phyloP scores from a whole-genome alignment of 805 yeast genomes.

The Kluyveromyces starmeri region DNA sequence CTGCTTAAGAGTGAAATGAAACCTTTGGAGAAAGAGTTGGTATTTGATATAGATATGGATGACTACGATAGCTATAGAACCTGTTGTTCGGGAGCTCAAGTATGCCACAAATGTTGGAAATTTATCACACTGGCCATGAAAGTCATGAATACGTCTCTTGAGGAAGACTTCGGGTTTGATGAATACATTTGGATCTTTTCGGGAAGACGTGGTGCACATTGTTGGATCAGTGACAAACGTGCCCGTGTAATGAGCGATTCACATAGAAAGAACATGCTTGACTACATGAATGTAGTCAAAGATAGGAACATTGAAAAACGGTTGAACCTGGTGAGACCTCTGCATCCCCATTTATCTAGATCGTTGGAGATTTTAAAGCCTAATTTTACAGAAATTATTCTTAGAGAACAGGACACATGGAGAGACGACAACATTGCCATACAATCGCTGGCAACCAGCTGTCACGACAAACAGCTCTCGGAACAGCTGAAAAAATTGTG shows the following conservation, averaged over 20 bases:
- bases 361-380: conserved; percentile 59
- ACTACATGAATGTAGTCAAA: conserved; percentile 70
- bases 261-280: conserved; percentile 69
- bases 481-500: conserved; percentile 50
- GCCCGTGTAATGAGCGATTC: conserved; percentile 69
- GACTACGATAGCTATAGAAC: conserved; percentile 91
- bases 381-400: conserved; percentile 54
- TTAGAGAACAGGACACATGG: conserved; percentile 89
- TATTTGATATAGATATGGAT: conserved; percentile 94
- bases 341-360: conserved; percentile 80
- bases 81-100: conserved; percentile 78
- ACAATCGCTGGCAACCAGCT: conserved; percentile 48
- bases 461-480: conserved; percentile 53
- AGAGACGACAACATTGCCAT: conserved; percentile 42
- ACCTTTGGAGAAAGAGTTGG: conserved; percentile 79
- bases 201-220: conserved; percentile 98
- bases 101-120: conserved; percentile 88
- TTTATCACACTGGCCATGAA: conserved; percentile 79
- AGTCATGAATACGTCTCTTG: conserved; percentile 59
- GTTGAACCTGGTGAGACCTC: conserved; percentile 60
- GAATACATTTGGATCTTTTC: conserved; percentile 92
- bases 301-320: conserved; percentile 40
- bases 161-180: conserved; percentile 83
- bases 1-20: conserved; percentile 69
- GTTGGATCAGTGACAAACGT: conserved; percentile 87